Conservation (phyloP, 306 rosid species). For the Malus fusca region DNA sequence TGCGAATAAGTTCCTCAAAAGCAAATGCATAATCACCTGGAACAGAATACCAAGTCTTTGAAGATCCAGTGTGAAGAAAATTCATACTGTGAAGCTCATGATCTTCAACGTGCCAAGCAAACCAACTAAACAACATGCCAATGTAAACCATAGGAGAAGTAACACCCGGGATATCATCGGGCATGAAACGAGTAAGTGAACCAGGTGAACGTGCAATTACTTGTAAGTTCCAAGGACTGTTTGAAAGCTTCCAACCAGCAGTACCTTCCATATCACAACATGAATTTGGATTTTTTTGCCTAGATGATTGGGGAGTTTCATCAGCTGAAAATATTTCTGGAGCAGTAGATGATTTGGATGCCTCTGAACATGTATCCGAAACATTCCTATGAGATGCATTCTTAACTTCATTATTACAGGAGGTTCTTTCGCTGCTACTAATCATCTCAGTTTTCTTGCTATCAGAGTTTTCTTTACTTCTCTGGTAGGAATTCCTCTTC, state of each 20-base stretch:
- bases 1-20: conserved; percentile 81
- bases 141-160: conserved; percentile 98
- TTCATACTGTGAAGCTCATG: conserved; percentile 99
- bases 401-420: conserved; percentile 19
- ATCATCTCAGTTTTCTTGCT: conserved; percentile 31
- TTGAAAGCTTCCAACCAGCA: conserved; percentile 98
- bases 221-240: conserved; percentile 98
- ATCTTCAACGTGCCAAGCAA: conserved; percentile 99
- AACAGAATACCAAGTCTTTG: conserved; percentile 98
- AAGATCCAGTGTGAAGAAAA: conserved; percentile 85
- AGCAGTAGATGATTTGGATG: conserved; percentile 27
- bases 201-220: conserved; percentile 94
- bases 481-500: conserved; percentile 61
- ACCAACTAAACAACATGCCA: conserved; percentile 99
- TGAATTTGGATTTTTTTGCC: conserved; percentile 44
- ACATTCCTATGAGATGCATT: conserved; percentile 23
- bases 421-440: conserved; percentile 12
- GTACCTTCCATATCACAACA: conserved; percentile 66
- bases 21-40: conserved; percentile 83
- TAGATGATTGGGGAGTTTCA: conserved; percentile 39
- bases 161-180: conserved; percentile 97
- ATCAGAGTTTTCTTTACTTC: conserved; percentile 44
- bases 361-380: conserved; percentile 26
- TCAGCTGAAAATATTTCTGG: conserved; percentile 25
- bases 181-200: conserved; percentile 98